These are phyloP conservation scores for Datisca glomerata DNA, from an alignment of 306 rosid species.

Conservation along the genomic window DNA sequence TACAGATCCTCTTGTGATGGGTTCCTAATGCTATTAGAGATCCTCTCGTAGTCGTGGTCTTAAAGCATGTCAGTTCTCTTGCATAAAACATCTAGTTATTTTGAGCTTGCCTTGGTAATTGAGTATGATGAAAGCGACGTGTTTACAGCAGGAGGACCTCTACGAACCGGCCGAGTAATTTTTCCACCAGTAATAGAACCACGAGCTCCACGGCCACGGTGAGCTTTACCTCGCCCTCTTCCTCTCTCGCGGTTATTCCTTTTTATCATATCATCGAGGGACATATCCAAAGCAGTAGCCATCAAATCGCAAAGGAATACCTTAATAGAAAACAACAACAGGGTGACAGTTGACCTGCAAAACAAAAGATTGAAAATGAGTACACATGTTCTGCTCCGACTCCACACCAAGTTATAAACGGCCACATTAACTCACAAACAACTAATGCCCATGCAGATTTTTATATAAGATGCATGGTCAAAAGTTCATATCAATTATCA, in stretches of 20 bases:
- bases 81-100: conserved; percentile 62
- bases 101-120: conserved; percentile 98
- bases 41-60: conserved; percentile 8
- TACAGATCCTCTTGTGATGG: conserved; percentile 31
- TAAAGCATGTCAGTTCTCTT: conserved; percentile 48
- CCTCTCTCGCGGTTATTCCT: conserved; percentile 56
- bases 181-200: conserved; percentile 46
- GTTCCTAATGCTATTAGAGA: conserved; percentile 9
- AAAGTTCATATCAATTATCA: too few relatives aligned
- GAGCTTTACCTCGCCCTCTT: conserved; percentile 65
- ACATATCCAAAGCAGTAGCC: conserved; percentile 83
- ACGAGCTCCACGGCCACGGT: conserved; percentile 60
- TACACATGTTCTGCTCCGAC: too few relatives aligned
- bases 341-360: too few relatives aligned
- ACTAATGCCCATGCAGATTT: too few relatives aligned
- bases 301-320: conserved; percentile 16
- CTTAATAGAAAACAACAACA: background rate
- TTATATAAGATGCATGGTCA: too few relatives aligned
- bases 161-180: conserved; percentile 40
- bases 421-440: too few relatives aligned
- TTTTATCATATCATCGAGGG: conserved; percentile 85
- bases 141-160: conserved; percentile 58
- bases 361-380: too few relatives aligned
- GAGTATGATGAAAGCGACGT: conserved; percentile 59
- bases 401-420: too few relatives aligned